Evolutionary conservation across 1,284 basidiomycete genomes (phyloP).

Genomic region (Ustilago bromivora): DNA sequence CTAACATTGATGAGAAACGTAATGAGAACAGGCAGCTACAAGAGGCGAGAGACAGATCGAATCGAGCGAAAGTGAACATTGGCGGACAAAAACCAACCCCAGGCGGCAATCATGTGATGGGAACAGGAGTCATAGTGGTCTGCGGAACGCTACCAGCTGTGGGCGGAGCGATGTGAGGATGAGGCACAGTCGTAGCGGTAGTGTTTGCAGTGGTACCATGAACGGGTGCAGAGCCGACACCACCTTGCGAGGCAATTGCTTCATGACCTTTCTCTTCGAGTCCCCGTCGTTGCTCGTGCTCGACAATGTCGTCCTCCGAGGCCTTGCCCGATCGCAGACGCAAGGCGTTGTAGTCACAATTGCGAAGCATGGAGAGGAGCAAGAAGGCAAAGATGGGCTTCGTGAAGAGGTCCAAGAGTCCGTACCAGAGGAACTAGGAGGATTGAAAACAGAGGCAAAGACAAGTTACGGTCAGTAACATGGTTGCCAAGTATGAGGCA

Average conservation of each 20-base stretch:
- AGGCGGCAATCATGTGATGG: conserved; percentile 1
- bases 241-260: not conserved
- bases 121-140: conserved; percentile 17
- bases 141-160: not conserved
- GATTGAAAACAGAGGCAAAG: not conserved
- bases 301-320: conserved; percentile 24
- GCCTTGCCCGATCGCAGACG: conserved; percentile 45
- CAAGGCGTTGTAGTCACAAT: conserved; percentile 46
- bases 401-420: conserved; percentile 74
- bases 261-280: conserved; percentile 23
- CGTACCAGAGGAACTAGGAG: conserved; percentile 74
- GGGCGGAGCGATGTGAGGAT: conserved; percentile 6
- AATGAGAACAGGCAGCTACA: not conserved
- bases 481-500: not conserved
- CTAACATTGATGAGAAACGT: not conserved
- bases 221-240: conserved; percentile 11
- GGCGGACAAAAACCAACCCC: not conserved
- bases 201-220: conserved; percentile 6
- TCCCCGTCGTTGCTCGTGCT: conserved; percentile 12
- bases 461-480: conserved; percentile 59
- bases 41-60: not conserved
- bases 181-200: not conserved
- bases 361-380: conserved; percentile 47
- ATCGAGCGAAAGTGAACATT: not conserved
- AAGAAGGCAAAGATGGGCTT: conserved; percentile 69